A percentile compares a stretch with the other conserved stretches of the same genome.
phyloP scores from a whole-genome alignment of 345 rosid genomes.

The Gossypium rotundifolium region DNA sequence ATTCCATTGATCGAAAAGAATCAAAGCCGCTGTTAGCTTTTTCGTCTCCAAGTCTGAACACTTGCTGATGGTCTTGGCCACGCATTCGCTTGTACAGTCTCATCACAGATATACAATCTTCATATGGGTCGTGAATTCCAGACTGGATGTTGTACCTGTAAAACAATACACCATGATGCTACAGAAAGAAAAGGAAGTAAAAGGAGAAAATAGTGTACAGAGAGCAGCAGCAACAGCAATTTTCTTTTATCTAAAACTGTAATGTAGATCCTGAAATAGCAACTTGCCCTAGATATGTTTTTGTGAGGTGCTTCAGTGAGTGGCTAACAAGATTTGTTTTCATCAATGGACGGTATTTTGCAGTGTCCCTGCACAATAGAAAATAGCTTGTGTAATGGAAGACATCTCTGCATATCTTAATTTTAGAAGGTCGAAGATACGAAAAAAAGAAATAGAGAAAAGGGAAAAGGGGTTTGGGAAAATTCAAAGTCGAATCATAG shows the following conservation, averaged over 20 bases:
- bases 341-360: conserved; percentile 63
- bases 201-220: not conserved
- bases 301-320: conserved; percentile 66
- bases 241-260: not conserved
- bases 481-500: not conserved
- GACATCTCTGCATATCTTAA: not conserved
- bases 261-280: conserved; percentile 1
- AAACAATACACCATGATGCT: conserved; percentile 1
- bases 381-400: not conserved
- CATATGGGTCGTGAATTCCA: conserved; percentile 53
- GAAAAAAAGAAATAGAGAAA: not conserved
- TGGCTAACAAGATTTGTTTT: conserved; percentile 74
- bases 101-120: conserved; percentile 65
- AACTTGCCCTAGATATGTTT: conserved; percentile 59
- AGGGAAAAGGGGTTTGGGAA: not conserved
- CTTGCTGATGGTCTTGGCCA: conserved; percentile 36
- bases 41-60: conserved; percentile 17
- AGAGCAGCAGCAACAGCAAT: not conserved
- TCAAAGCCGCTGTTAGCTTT: conserved; percentile 22
- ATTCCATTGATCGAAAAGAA: conserved; percentile 40
- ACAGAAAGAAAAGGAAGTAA: not conserved
- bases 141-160: conserved; percentile 57
- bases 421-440: not conserved
- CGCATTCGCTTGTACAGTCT: conserved; percentile 70
- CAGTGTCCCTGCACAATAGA: conserved; percentile 55